Evolutionary conservation across 2,329 filamentous ascomycete genomes (phyloP), one percentile per base, ranked within the genome.

Genomic region (Colletotrichum chlorophyti): DNA sequence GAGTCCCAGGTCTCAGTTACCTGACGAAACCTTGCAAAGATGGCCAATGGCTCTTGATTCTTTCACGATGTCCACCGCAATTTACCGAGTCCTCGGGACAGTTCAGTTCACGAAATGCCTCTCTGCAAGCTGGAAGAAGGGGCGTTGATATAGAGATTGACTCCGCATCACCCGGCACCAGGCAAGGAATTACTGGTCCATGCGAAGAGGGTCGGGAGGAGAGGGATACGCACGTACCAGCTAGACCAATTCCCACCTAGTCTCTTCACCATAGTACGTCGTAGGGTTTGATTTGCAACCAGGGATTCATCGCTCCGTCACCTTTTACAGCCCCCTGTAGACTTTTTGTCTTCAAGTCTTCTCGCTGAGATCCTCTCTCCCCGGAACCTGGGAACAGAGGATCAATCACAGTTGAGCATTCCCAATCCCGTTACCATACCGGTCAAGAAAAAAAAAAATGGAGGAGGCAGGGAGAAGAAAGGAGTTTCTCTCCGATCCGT

Each of bases 71-170:
- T 12, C 38, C 52, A 48, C 43, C 42, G 31, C 38, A 43, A 60
- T 60, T 60, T 60, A 60, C 57, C 57, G 57, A 46, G 15, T 57
- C 34, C 32, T 40, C 34, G 57, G 57, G 32, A 60, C 57, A 19
- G 37, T 57, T 60, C 57, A 19, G 37, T 57, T 60, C 43, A 50
- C 57, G 57, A 60, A 49, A 45, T 60, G 45, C n/a, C n/a, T 60
- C 57, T 49, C 26, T 50, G 52, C 57, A 50, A 38, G 43, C 23
- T 21, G 41, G 32, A 19, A 42, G 45, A 35, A 35, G 23, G 34
- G 53, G 34, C 43, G 19, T 24, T 19, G 43, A 24, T 19, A 38
- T 11, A 45, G 31, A 15, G n/a, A 26, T 15, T 21, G 32, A 21
- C 35, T 49, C 52, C 52, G 50, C 51, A 50, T n/a, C n/a, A n/a